Evolutionary conservation across 2,329 filamentous ascomycete genomes (phyloP).

Genomic region (Venturia aucupariae): DNA sequence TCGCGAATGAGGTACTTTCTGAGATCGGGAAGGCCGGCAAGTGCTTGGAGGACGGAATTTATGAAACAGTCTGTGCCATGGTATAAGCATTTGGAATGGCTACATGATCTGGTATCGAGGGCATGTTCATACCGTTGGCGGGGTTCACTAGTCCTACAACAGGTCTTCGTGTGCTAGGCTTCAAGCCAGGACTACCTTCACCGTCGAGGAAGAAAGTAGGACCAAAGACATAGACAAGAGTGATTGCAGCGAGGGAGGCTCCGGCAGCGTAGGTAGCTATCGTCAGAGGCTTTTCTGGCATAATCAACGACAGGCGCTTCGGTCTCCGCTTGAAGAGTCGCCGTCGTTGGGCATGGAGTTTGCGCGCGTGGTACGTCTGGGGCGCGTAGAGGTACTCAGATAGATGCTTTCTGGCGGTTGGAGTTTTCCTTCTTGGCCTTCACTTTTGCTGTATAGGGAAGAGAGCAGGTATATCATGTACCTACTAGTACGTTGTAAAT

Average conservation of each 20-base stretch:
- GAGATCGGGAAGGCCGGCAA: conserved; percentile 82
- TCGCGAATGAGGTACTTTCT: conserved; percentile 88
- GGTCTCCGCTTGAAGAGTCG: neutral
- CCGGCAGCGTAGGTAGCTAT: conserved; percentile 91
- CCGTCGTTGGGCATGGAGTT: conserved; percentile 9
- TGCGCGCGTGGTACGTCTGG: neutral
- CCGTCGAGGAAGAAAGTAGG: conserved; percentile 95
- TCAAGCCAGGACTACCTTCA: conserved; percentile 57
- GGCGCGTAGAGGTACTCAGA: neutral
- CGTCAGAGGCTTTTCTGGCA: conserved; percentile 67
- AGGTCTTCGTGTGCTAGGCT: conserved; percentile 4
- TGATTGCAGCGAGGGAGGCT: conserved; percentile 87
- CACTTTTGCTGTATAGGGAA: neutral
- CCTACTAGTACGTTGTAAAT: no score
- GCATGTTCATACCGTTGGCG: conserved; percentile 54
- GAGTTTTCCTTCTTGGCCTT: neutral
- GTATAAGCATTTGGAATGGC: neutral
- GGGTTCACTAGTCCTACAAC: conserved; percentile 72
- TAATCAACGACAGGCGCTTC: conserved; percentile 28
- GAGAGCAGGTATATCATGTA: no score
- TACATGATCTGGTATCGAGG: neutral
- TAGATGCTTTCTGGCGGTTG: neutral
- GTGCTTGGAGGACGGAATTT: conserved; percentile 88
- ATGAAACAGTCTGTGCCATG: conserved; percentile 47
- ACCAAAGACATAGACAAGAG: conserved; percentile 92